phyloP scores from a whole-genome alignment of 2,329 filamentous ascomycete genomes.

The Massarina eburnea region DNA sequence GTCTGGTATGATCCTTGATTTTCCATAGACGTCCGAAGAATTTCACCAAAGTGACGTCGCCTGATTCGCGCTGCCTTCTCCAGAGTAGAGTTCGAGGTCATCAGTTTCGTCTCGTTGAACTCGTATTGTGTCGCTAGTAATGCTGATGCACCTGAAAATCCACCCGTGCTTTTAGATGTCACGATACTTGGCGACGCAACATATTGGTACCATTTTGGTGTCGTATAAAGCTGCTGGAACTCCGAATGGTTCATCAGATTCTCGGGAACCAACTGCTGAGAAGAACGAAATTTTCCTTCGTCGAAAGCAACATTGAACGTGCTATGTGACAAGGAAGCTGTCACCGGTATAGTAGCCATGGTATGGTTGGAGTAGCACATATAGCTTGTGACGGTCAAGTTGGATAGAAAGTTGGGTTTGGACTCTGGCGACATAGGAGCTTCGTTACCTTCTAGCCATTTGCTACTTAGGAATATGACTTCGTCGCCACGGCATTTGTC shows the following conservation, averaged over 20 bases:
- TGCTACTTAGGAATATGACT: conserved; percentile 4
- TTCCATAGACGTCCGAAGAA: conserved; percentile 12
- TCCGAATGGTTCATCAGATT: conserved; percentile 3
- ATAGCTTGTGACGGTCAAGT: conserved; percentile 8
- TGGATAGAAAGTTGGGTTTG: background rate
- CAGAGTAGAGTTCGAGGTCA: background rate
- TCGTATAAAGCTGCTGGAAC: conserved; percentile 6
- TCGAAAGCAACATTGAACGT: conserved; percentile 3
- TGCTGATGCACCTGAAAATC: conserved; percentile 6
- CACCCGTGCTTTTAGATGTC: background rate
- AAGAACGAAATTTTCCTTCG: conserved; percentile 3
- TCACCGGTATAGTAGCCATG: conserved; percentile 10
- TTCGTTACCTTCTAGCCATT: background rate
- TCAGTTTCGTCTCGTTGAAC: conserved; percentile 1
- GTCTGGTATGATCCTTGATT: background rate
- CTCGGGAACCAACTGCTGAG: conserved; percentile 1
- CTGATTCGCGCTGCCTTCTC: conserved; percentile 10
- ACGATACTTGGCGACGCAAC: background rate
- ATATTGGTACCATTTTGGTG: conserved; percentile 8
- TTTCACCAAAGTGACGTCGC: conserved; percentile 17
- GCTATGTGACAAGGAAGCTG: conserved; percentile 5
- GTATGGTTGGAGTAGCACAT: conserved; percentile 12
- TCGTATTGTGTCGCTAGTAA: conserved; percentile 10
- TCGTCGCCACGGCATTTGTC: conserved; percentile 7
- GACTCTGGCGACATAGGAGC: background rate